Percentiles rank a stretch among this genome's conserved stretches.
phyloP scores from a whole-genome alignment of 2,329 filamentous ascomycete species.

The Eurotiales sp. region DNA sequence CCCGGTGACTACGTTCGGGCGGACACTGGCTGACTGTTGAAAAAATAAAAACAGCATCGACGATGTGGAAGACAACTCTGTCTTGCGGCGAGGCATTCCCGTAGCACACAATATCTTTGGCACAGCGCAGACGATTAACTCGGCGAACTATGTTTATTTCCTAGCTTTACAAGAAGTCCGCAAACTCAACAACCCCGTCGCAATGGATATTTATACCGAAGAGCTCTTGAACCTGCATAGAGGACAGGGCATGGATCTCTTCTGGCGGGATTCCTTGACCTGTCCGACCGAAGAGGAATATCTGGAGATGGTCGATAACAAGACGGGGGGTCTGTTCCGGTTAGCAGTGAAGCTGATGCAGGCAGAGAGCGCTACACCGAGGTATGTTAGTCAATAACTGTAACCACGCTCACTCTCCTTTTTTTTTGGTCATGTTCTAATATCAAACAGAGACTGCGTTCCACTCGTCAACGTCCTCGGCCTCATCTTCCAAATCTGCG shows the following conservation, averaged over 20 bases:
- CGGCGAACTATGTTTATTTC: constrained; percentile 49
- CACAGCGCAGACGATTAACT: constrained; percentile 50
- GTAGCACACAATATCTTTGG: constrained; percentile 51
- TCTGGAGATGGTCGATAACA: constrained; percentile 48
- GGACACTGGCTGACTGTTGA: no score
- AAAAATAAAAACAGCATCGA: constrained; percentile 43
- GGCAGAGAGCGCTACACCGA: constrained; percentile 35
- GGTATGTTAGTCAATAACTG: constrained; percentile 17
- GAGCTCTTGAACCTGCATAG: constrained; percentile 47
- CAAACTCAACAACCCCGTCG: constrained; percentile 36
- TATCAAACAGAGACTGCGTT: constrained; percentile 40
- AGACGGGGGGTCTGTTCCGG: constrained; percentile 47
- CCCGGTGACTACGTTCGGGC: neutral
- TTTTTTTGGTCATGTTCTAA: constrained; percentile 7
- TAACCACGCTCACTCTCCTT: no score
- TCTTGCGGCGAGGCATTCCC: constrained; percentile 46
- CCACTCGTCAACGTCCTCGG: constrained; percentile 64
- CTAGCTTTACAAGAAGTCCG: constrained; percentile 41
- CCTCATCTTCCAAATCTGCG: constrained; percentile 46
- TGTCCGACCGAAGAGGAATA: constrained; percentile 48
- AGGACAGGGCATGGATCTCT: constrained; percentile 48
- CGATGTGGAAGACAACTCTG: constrained; percentile 49
- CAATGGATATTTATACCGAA: constrained; percentile 43
- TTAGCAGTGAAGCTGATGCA: constrained; percentile 46
- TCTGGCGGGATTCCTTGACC: constrained; percentile 45